Evolutionary conservation across 495 filamentous ascomycete genomes (phyloP), one percentile per base, ranked within the genome.

Genomic region (Hamigera avellanea): DNA sequence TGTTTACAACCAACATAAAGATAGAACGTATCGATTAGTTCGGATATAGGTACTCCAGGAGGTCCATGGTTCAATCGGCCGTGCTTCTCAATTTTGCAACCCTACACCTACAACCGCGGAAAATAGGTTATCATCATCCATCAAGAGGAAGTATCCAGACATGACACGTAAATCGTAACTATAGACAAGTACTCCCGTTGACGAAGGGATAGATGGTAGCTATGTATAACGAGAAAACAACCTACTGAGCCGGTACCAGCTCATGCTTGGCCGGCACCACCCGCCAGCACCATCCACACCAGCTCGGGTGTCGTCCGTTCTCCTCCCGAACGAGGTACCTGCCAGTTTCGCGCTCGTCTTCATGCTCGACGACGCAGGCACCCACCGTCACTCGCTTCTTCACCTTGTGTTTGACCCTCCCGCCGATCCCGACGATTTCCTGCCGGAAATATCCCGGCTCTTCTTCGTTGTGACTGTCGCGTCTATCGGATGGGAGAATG

Each of bases 361-460:
- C 81, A 57, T 75, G 82, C 49, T 89, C 82, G 36, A 75, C 76
- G 21, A 93, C 86, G 41, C 79, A 85, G 14, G 80, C 81, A 10
- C 86, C 87, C 1, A 95, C 75, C 40, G 69, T 64, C 10, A 88
- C 74, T 48, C 80, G 74, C 44, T 79, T 78, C 54, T 84, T 81
- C 6, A 76, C 60, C 59, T 84, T 89, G 40, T 78, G 81, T 67
- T 89, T 93, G 32, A 93, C 73, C 8, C 76, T 67, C 0, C 87
- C 87, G 10, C 87, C 86, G 21, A 94, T 75, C 3, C 86, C 87
- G 48, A 91, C 83, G 43, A 93, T 77, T 56, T 95, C 87, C 51
- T 89, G 84, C 18, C 77, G 64, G 43, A 73, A 72, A 51, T 93
- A 93, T 13, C 86, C 86, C 2, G 72, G 67, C 19, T 62, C 57